Conservation (phyloP, 208 protist species). For the Balamuthia mandrillaris region DNA sequence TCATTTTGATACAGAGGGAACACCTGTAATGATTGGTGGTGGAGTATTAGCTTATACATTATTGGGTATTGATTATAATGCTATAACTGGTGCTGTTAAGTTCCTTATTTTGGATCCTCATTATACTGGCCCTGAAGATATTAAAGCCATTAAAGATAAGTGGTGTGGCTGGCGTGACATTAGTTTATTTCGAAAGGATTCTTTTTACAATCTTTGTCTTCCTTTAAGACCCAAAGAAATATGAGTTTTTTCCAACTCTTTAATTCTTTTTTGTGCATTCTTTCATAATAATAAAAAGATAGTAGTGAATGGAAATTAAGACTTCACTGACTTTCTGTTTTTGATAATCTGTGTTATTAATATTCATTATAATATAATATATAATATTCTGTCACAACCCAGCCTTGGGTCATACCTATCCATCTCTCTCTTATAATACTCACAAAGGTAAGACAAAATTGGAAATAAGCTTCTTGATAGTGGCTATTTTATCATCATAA, state of each 20-base stretch:
- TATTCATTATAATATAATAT: no score
- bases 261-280: background rate
- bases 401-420: no score
- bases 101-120: slow-evolving; percentile 90
- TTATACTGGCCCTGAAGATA: slow-evolving; percentile 80
- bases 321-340: background rate
- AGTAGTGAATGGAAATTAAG: background rate
- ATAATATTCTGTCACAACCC: no score
- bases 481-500: no score
- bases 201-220: slow-evolving; percentile 91
- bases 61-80: slow-evolving; percentile 83
- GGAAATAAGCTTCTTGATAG: no score
- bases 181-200: slow-evolving; percentile 78
- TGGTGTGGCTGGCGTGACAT: slow-evolving; percentile 83
- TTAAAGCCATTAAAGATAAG: slow-evolving; percentile 81
- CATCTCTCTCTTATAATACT: no score
- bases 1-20: slow-evolving; percentile 82
- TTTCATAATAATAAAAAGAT: background rate
- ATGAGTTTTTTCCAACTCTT: background rate
- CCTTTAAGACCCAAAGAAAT: slow-evolving; percentile 70
- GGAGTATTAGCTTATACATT: slow-evolving; percentile 91
- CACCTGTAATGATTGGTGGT: slow-evolving; percentile 91
- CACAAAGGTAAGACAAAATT: no score
- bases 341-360: no score
- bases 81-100: slow-evolving; percentile 74